phyloP scores from a whole-genome alignment of 306 rosid species.

The Casuarina cunninghamiana region DNA sequence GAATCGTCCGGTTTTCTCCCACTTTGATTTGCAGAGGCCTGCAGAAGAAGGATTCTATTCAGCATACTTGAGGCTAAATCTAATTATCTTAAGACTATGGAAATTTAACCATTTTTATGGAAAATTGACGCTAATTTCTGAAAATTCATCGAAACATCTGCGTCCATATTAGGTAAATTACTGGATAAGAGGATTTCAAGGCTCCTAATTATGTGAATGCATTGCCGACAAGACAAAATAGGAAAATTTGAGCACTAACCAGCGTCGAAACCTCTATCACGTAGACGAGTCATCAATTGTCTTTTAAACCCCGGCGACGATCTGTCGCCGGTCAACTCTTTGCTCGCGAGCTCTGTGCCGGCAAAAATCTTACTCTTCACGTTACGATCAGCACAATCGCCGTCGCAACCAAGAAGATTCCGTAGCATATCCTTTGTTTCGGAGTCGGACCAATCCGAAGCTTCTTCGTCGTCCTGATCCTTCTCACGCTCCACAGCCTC shows the following conservation, averaged over 20 bases:
- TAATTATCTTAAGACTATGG: too few relatives aligned
- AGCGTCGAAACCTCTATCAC: slow-evolving; percentile 76
- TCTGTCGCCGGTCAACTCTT: slow-evolving; percentile 17
- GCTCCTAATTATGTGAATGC: too few relatives aligned
- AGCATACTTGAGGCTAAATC: too few relatives aligned
- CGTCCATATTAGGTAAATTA: too few relatives aligned
- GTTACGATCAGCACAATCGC: slow-evolving; percentile 22
- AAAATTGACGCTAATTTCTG: too few relatives aligned
- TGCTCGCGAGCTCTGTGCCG: slow-evolving; percentile 42
- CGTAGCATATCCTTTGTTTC: slow-evolving; percentile 41
- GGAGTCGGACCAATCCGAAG: slow-evolving; percentile 33
- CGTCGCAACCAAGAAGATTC: slow-evolving; percentile 30
- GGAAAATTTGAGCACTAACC: slow-evolving; percentile 41
- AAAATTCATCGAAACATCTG: too few relatives aligned
- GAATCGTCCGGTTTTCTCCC: slow-evolving; percentile 53
- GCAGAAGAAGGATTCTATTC: neutral
- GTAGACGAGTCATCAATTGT: slow-evolving; percentile 55
- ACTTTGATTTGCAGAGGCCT: slow-evolving; percentile 90
- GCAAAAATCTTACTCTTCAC: slow-evolving; percentile 37
- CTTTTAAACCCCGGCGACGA: slow-evolving; percentile 57
- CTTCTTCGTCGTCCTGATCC: slow-evolving; percentile 21
- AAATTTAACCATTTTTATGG: too few relatives aligned
- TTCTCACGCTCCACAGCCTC: slow-evolving; percentile 5
- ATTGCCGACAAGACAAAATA: neutral
- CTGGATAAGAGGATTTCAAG: too few relatives aligned